These are phyloP conservation scores for Pochonia chlamydosporia DNA, from an alignment of 2,329 filamentous ascomycete species.

Conservation along the genomic window DNA sequence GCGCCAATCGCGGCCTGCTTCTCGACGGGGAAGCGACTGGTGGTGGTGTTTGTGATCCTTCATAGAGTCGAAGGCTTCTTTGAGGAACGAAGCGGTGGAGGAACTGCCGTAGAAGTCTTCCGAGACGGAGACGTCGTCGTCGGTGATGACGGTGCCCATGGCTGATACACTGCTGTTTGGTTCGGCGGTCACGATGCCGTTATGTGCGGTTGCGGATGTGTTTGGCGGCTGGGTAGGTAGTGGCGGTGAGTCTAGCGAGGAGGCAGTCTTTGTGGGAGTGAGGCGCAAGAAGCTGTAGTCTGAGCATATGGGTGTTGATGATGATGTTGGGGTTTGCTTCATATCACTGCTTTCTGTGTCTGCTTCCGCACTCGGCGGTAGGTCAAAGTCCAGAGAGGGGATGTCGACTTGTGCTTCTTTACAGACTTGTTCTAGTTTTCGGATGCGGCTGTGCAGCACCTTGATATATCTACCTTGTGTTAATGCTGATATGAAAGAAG, in stretches of 20 bases:
- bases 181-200: neutral
- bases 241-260: neutral
- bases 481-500: no score
- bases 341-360: no score
- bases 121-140: conserved; percentile 16
- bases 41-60: conserved; percentile 3
- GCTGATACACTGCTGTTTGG: conserved; percentile 22
- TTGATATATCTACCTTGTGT: conserved; percentile 13
- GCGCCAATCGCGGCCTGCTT: conserved; percentile 5
- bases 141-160: conserved; percentile 31
- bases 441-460: conserved; percentile 21
- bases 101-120: neutral
- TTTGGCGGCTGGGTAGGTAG: neutral
- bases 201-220: neutral
- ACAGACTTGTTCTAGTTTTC: conserved; percentile 18
- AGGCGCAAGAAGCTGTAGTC: neutral
- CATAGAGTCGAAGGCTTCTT: conserved; percentile 27
- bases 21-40: neutral
- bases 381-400: conserved; percentile 1
- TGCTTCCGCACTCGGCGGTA: neutral
- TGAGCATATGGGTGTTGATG: neutral
- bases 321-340: no score
- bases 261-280: neutral
- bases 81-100: conserved; percentile 30
- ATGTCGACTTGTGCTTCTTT: conserved; percentile 3